Percentiles rank a stretch among this genome's conserved stretches.
Evolutionary conservation across 2,329 filamentous ascomycete genomes (phyloP).

Genomic region (Xenoacremonium recifei): DNA sequence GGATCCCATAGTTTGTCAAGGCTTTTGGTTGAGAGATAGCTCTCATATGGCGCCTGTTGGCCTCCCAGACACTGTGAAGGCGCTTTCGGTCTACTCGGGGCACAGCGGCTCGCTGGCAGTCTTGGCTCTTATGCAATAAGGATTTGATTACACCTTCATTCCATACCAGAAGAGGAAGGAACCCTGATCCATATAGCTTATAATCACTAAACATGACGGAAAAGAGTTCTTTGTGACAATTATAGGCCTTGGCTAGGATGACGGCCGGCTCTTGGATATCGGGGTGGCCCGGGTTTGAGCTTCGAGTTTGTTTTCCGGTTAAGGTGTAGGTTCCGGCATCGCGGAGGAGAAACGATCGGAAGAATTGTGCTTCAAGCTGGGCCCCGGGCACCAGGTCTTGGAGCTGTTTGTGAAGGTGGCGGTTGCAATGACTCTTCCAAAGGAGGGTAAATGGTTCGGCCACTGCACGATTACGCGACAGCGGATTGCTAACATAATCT

Average conservation of each 20-base stretch:
- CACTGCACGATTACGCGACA: not conserved
- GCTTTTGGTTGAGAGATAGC: conserved; percentile 1
- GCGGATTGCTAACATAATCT: conserved; percentile 1
- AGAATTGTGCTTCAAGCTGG: not conserved
- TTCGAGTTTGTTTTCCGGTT: not conserved
- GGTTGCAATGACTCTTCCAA: conserved; percentile 1
- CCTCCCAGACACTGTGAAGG: conserved; percentile 1
- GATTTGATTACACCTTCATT: conserved; percentile 2
- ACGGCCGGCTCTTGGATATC: not conserved
- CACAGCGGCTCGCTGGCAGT: not conserved
- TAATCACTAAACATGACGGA: conserved; percentile 7
- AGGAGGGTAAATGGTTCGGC: conserved; percentile 3
- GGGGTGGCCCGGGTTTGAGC: conserved; percentile 2
- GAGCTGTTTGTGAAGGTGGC: conserved; percentile 1
- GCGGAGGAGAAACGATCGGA: conserved; percentile 1
- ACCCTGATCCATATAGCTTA: conserved; percentile 1
- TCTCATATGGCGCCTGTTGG: conserved; percentile 5
- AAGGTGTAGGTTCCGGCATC: not conserved
- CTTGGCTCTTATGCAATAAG: not conserved
- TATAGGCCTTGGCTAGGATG: not conserved
- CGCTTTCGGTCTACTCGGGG: conserved; percentile 1
- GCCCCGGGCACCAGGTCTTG: not conserved
- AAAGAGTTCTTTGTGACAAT: not conserved
- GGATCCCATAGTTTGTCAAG: conserved; percentile 1
- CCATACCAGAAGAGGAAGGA: conserved; percentile 5